Percentiles rank a stretch among this genome's conserved stretches.
Evolutionary conservation across 1,284 basidiomycete genomes (phyloP).

Genomic region (Ustilago hordei): DNA sequence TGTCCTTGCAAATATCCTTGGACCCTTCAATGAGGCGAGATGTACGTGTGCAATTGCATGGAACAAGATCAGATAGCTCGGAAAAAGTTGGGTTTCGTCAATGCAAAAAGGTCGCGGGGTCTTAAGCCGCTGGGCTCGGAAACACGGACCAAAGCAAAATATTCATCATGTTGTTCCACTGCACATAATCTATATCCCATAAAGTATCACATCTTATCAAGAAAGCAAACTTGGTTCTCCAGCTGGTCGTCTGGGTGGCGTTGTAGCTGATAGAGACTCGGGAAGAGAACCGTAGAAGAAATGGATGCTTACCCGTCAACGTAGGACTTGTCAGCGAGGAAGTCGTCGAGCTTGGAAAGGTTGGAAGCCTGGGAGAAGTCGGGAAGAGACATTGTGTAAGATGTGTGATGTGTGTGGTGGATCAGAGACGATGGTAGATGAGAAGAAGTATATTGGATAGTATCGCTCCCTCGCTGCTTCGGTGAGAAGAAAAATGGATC

Average conservation of each 20-base stretch:
- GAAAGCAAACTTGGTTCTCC: background rate
- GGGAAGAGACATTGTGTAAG: slow-evolving; percentile 66
- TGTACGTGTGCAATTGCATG: background rate
- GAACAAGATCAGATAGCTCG: slow-evolving; percentile 64
- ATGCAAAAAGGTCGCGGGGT: slow-evolving; percentile 69
- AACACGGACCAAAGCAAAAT: slow-evolving; percentile 70
- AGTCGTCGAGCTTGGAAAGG: slow-evolving; percentile 63
- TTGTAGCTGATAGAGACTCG: slow-evolving; percentile 20
- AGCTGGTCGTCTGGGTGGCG: background rate
- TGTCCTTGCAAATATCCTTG: background rate
- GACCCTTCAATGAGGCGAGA: background rate
- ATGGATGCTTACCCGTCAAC: slow-evolving; percentile 65
- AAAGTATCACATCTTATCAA: background rate
- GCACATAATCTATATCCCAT: background rate
- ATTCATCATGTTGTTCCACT: slow-evolving; percentile 61
- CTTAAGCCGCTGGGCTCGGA: slow-evolving; percentile 70
- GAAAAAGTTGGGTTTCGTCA: slow-evolving; percentile 67
- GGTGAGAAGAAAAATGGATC: slow-evolving; percentile 15
- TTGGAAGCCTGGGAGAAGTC: slow-evolving; percentile 64
- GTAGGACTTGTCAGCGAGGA: slow-evolving; percentile 66
- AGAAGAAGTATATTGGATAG: background rate
- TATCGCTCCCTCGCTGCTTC: background rate
- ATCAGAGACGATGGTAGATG: slow-evolving; percentile 8
- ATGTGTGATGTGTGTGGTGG: slow-evolving; percentile 25
- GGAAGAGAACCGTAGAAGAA: background rate